Conservation (phyloP, 2,329 filamentous ascomycete species). For the Phaeosphaeria sp. region DNA sequence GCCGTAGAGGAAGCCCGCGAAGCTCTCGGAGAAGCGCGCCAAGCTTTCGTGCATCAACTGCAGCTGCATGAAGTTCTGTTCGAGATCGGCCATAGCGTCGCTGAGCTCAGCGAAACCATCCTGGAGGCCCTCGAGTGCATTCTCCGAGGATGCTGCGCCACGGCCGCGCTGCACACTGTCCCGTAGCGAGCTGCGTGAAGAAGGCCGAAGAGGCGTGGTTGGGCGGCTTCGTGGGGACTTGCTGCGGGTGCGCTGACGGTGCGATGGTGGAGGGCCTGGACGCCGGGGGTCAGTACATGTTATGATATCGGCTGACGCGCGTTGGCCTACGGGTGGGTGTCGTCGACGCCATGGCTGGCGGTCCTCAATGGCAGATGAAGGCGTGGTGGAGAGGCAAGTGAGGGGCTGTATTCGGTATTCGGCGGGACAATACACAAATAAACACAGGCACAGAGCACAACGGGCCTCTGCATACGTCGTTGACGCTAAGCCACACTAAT, state of each 20-base stretch:
- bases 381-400: neutral
- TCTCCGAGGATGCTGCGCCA: slow-evolving; percentile 60
- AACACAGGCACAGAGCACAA: neutral
- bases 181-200: slow-evolving; percentile 86
- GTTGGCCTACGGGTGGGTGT: slow-evolving; percentile 28
- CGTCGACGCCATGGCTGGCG: slow-evolving; percentile 27
- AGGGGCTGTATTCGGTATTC: neutral
- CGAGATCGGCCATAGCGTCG: slow-evolving; percentile 92
- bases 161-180: slow-evolving; percentile 50
- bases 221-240: slow-evolving; percentile 71
- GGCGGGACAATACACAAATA: neutral
- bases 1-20: slow-evolving; percentile 93
- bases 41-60: slow-evolving; percentile 97
- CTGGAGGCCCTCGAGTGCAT: slow-evolving; percentile 83
- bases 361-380: neutral
- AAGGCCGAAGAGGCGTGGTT: slow-evolving; percentile 89
- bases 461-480: too few relatives aligned
- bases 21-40: slow-evolving; percentile 92
- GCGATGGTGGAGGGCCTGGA: slow-evolving; percentile 26
- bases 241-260: slow-evolving; percentile 60
- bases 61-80: slow-evolving; percentile 97
- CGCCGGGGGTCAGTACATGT: slow-evolving; percentile 5
- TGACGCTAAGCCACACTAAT: neutral
- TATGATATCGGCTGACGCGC: slow-evolving; percentile 24
- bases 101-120: slow-evolving; percentile 91